Conservation (phyloP, 1,284 basidiomycete species). For the Phylloporus sp. region DNA sequence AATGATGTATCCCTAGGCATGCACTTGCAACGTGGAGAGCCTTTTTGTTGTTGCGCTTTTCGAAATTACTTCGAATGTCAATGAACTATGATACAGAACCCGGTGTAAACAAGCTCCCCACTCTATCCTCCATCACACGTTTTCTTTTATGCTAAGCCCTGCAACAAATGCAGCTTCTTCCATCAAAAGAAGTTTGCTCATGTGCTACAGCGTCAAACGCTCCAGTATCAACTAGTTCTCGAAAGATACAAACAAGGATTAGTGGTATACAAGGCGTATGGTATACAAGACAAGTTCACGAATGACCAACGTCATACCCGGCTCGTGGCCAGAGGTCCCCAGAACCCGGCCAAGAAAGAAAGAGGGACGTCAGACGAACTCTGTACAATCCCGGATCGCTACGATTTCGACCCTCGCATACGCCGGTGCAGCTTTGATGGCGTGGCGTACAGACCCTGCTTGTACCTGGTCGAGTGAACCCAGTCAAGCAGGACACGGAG, state of each 20-base stretch:
- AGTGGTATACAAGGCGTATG: neutral
- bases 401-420: conserved; percentile 29
- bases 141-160: too few relatives aligned
- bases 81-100: too few relatives aligned
- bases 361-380: neutral
- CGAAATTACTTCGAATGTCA: too few relatives aligned
- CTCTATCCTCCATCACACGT: too few relatives aligned
- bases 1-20: too few relatives aligned
- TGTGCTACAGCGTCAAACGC: neutral
- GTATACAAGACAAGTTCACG: neutral
- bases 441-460: conserved; percentile 10
- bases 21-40: too few relatives aligned
- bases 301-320: too few relatives aligned
- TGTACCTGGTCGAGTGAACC: too few relatives aligned
- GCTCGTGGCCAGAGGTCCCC: neutral
- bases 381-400: neutral
- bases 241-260: neutral
- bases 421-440: conserved; percentile 27
- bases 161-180: too few relatives aligned
- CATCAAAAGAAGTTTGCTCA: neutral
- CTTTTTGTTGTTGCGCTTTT: too few relatives aligned
- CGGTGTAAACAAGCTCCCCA: too few relatives aligned
- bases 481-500: neutral
- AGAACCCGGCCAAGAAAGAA: neutral
- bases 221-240: neutral